These are phyloP conservation scores for Anthracocystis panici-leucophaei DNA, from an alignment of 1,284 basidiomycete species.

Conservation along the genomic window DNA sequence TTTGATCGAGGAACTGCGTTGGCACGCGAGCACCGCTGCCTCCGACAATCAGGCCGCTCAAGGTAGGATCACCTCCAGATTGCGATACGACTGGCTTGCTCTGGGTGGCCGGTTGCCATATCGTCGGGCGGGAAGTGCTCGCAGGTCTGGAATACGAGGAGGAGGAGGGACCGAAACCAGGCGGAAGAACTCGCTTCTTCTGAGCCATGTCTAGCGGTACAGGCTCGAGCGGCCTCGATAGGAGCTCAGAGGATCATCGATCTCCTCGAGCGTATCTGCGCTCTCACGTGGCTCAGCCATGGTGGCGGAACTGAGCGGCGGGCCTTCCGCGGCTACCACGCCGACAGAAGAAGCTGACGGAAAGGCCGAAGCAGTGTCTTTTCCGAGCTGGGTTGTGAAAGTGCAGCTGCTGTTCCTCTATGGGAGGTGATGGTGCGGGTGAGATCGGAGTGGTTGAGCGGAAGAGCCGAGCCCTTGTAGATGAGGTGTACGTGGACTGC, in stretches of 20 bases:
- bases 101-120: slow-evolving; percentile 14
- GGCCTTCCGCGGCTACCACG: not conserved
- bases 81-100: slow-evolving; percentile 1
- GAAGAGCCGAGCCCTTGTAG: not conserved
- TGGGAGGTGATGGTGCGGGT: not conserved
- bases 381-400: not conserved
- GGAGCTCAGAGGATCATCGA: slow-evolving; percentile 49
- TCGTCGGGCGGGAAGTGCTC: slow-evolving; percentile 10
- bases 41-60: slow-evolving; percentile 45
- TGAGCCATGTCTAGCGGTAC: slow-evolving; percentile 16
- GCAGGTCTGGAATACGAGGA: not conserved
- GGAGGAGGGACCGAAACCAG: slow-evolving; percentile 14
- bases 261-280: slow-evolving; percentile 43
- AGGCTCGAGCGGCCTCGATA: slow-evolving; percentile 42
- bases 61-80: not conserved
- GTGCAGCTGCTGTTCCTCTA: not conserved
- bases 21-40: slow-evolving; percentile 62
- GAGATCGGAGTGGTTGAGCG: not conserved
- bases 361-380: not conserved
- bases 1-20: slow-evolving; percentile 49
- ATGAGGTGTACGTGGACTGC: not conserved
- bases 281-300: slow-evolving; percentile 15
- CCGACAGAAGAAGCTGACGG: not conserved
- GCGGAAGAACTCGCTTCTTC: slow-evolving; percentile 27
- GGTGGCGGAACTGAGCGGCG: not conserved